phyloP scores from a whole-genome alignment of 2,329 filamentous ascomycete genomes.

The Cladosporium sp. region DNA sequence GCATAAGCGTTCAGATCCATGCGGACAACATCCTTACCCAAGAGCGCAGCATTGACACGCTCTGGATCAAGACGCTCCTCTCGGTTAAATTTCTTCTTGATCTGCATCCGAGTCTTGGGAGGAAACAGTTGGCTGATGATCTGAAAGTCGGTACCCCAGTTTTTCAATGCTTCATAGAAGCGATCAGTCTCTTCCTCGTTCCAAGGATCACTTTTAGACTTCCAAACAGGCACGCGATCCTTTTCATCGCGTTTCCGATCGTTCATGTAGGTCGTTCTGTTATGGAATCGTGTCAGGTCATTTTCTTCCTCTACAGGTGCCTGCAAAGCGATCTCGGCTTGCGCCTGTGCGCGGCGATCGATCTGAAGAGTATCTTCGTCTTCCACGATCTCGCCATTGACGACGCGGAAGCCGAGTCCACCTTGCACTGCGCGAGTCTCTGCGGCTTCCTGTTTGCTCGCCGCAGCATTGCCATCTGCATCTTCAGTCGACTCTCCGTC shows the following conservation, averaged over 20 bases:
- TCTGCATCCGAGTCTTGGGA: conserved; percentile 61
- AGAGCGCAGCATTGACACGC: conserved; percentile 58
- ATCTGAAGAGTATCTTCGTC: conserved; percentile 62
- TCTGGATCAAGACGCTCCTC: conserved; percentile 64
- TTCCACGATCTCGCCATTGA: conserved; percentile 67
- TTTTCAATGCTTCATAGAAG: conserved; percentile 68
- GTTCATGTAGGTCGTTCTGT: conserved; percentile 62
- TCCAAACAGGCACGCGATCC: conserved; percentile 37
- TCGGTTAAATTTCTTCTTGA: conserved; percentile 77
- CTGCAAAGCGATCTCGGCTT: conserved; percentile 49
- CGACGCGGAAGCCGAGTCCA: conserved; percentile 46
- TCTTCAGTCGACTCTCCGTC: conserved; percentile 6
- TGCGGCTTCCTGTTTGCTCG: conserved; percentile 1
- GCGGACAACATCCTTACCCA: conserved; percentile 24
- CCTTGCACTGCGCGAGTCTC: conserved; percentile 9
- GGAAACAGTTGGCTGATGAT: conserved; percentile 74
- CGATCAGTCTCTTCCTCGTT: conserved; percentile 62
- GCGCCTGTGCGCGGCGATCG: conserved; percentile 60
- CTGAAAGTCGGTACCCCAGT: conserved; percentile 78
- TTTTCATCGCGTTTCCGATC: conserved; percentile 45
- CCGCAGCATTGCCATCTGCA: conserved; percentile 2
- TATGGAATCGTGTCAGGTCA: conserved; percentile 68
- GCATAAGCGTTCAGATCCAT: conserved; percentile 39
- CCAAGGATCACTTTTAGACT: conserved; percentile 59
- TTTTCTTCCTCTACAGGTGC: conserved; percentile 61